Conservation (phyloP, 495 filamentous ascomycete genomes). For the Neurospora tetrasperma region DNA sequence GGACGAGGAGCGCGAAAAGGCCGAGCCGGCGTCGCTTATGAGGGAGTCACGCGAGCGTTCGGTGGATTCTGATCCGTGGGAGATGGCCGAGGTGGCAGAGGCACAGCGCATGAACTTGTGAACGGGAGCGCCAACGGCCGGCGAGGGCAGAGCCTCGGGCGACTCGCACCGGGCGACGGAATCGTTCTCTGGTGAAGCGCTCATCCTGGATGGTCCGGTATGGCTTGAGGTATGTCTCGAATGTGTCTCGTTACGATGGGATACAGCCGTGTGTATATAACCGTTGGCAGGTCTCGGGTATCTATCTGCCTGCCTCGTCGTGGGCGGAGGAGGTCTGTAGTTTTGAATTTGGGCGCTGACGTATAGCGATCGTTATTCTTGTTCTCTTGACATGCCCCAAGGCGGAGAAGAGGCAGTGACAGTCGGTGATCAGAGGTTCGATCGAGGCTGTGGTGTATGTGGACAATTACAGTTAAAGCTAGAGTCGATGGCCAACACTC, state of each 20-base stretch:
- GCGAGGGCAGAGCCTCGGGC: slow-evolving; percentile 54
- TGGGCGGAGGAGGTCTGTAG: not conserved
- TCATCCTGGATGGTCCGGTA: slow-evolving; percentile 18
- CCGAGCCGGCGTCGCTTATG: slow-evolving; percentile 31
- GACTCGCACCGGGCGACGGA: slow-evolving; percentile 35
- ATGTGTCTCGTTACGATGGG: not conserved
- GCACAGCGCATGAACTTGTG: slow-evolving; percentile 60
- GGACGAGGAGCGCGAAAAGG: slow-evolving; percentile 45
- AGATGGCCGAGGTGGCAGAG: slow-evolving; percentile 65
- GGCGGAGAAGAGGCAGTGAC: not conserved
- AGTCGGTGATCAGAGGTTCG: not conserved
- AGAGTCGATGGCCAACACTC: not conserved
- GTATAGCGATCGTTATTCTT: not conserved
- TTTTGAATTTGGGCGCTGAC: not conserved
- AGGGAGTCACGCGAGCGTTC: slow-evolving; percentile 43
- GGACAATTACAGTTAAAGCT: not conserved
- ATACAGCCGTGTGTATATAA: not conserved
- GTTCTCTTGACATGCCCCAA: not conserved
- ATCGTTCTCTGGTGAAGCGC: slow-evolving; percentile 22
- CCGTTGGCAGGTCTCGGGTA: not conserved
- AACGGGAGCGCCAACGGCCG: slow-evolving; percentile 48
- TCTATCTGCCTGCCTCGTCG: not conserved
- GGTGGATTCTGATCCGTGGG: slow-evolving; percentile 37
- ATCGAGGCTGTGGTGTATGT: not conserved
- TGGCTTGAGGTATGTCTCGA: not conserved